Base-by-base conservation (phyloP, 768 basidiomycete genomes). In the Lentinula sp. region DNA sequence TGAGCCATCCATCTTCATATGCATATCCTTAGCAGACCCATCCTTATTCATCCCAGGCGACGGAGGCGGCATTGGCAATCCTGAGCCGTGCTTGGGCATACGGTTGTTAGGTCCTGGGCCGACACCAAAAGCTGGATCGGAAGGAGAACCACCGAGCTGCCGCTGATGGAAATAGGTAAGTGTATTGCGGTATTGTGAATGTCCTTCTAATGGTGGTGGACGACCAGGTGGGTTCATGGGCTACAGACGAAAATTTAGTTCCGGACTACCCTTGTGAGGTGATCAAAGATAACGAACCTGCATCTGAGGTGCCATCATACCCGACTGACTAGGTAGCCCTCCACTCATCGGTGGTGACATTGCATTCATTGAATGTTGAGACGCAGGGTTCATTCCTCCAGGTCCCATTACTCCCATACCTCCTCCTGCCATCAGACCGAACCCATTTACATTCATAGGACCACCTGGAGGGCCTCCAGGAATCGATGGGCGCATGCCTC, bases 51-150 rank as follows among this genome's bases (percentile, higher is more conserved):
- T 75, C 1, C 75, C 78, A 43, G 84, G 81, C 5, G 83, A 83
- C 4, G 83, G 80, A 10, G 80, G 83, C 0, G 83, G 83, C 74
- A 76, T 78, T 1, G 74, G 68, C 53, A 70, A 69, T 51, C 68
- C 72, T 64, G 68, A 75, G 18, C 64, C 28, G 63, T 73, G 65
- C 67, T 42, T 59, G 68, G 63, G 62, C 62, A 71, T 71, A 62
- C 73, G 71, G 67, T 21, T 73, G 56, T 59, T 74, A 62, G 65
- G 74, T n/a, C 31, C 39, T 35, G 61, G 61, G 18, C 53, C 54
- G 10, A 34, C 48, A 60, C 50, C 50, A 66, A 82, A 83, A 32
- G 76, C 65, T 42, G 78, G 74, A 57, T 81, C 82, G 16, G 75
- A 70, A 4, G 79, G 57, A 18, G 57, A 59, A 16, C 57, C 43